Conservation (phyloP, 2,329 filamentous ascomycete genomes). For the Trichophyton schoenleinii region DNA sequence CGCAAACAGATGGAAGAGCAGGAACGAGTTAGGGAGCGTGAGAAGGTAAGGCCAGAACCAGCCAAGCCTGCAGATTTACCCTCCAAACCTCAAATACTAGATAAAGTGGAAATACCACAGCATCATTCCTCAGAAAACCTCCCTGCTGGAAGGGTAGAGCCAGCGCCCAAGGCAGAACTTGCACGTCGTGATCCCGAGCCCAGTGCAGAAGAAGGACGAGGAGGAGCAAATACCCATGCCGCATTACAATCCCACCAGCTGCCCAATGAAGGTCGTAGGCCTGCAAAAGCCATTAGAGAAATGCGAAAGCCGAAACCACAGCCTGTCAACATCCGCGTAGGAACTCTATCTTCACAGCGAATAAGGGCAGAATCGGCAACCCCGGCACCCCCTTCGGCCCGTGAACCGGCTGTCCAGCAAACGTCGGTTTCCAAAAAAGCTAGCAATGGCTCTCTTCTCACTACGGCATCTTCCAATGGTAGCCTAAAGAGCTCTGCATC, state of each 20-base stretch:
- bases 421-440: conserved; percentile 47
- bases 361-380: conserved; percentile 36
- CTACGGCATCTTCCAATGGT: conserved; percentile 36
- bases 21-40: conserved; percentile 24
- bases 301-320: conserved; percentile 35
- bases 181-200: conserved; percentile 21
- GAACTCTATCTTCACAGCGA: conserved; percentile 33
- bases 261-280: conserved; percentile 29
- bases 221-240: conserved; percentile 19
- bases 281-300: conserved; percentile 34
- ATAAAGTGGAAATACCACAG: conserved; percentile 15
- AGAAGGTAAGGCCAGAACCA: conserved; percentile 23
- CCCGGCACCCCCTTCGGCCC: conserved; percentile 43
- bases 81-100: conserved; percentile 23
- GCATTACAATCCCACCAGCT: conserved; percentile 19
- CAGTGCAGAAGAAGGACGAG: conserved; percentile 17
- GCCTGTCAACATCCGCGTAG: conserved; percentile 38
- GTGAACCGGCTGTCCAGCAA: conserved; percentile 35
- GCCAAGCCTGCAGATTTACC: conserved; percentile 24
- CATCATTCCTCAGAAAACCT: conserved; percentile 12
- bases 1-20: conserved; percentile 24
- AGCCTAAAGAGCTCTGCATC: conserved; percentile 55
- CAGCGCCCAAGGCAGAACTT: conserved; percentile 17
- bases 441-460: conserved; percentile 54
- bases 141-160: conserved; percentile 18